Percentiles rank a stretch among this genome's conserved stretches.
These are phyloP conservation scores for Dactylellina haptotyla DNA, from an alignment of 2,329 filamentous ascomycete genomes.

Conservation along the genomic window DNA sequence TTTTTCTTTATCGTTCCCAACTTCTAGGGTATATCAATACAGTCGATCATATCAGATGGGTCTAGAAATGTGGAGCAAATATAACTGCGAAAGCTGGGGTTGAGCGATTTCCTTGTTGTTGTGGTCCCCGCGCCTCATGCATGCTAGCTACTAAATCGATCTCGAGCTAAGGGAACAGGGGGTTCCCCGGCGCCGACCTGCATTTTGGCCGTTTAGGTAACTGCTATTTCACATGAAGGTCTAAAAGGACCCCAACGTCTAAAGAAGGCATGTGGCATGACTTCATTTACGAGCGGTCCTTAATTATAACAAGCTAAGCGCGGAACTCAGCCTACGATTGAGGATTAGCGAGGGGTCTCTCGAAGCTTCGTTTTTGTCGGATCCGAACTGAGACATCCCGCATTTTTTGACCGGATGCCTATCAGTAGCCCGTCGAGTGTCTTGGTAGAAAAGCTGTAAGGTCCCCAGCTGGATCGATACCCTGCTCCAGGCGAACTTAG, in stretches of 20 bases:
- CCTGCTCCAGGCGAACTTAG: background rate
- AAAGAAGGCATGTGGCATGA: constrained; percentile 53
- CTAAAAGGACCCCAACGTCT: constrained; percentile 3
- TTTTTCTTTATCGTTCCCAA: background rate
- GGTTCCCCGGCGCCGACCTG: constrained; percentile 9
- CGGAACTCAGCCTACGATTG: constrained; percentile 9
- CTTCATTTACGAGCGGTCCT: constrained; percentile 32
- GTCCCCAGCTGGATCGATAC: background rate
- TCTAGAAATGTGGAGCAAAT: background rate
- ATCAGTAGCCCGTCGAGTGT: constrained; percentile 29
- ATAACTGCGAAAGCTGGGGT: constrained; percentile 29
- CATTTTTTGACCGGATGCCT: constrained; percentile 11
- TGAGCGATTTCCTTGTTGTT: constrained; percentile 28
- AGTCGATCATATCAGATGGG: constrained; percentile 25
- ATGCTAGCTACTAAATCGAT: constrained; percentile 34
- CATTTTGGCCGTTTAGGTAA: constrained; percentile 39
- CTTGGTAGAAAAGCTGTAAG: constrained; percentile 6
- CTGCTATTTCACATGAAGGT: constrained; percentile 49
- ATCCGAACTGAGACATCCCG: constrained; percentile 31
- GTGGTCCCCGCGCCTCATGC: constrained; percentile 22
- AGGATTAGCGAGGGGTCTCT: constrained; percentile 7
- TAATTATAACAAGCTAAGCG: constrained; percentile 3
- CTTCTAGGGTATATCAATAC: constrained; percentile 9
- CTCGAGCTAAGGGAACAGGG: constrained; percentile 17
- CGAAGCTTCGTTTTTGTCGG: background rate